Evolutionary conservation across 2,329 filamentous ascomycete species (phyloP).

Genomic region (Tolypocladium inflatum): DNA sequence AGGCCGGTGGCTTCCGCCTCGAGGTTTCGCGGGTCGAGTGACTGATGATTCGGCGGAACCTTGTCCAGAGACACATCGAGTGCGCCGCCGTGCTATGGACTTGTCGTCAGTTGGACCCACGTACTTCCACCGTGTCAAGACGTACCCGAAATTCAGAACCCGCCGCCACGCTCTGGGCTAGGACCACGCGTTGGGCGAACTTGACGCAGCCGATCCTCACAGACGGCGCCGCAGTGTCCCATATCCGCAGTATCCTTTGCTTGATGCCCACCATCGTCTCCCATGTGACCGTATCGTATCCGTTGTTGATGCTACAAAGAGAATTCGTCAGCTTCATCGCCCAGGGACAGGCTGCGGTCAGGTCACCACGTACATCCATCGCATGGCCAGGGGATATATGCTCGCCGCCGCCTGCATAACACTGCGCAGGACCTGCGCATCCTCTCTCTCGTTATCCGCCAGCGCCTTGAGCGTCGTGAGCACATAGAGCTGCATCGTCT

Average conservation of each 20-base stretch:
- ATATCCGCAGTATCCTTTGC: constrained; percentile 74
- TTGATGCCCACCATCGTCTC: constrained; percentile 84
- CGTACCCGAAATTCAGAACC: constrained; percentile 75
- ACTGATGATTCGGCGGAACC: constrained; percentile 71
- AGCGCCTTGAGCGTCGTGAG: constrained; percentile 66
- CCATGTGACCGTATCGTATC: constrained; percentile 75
- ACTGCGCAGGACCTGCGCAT: constrained; percentile 72
- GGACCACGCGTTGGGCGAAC: constrained; percentile 86
- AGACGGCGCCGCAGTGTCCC: constrained; percentile 69
- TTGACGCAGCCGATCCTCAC: constrained; percentile 94
- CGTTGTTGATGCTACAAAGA: constrained; percentile 66
- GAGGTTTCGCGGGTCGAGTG: constrained; percentile 69
- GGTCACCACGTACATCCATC: constrained; percentile 73
- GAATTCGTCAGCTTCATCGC: constrained; percentile 10
- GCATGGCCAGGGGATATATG: constrained; percentile 84
- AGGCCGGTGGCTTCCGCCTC: constrained; percentile 91
- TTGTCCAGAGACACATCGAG: constrained; percentile 78
- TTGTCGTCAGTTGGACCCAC: constrained; percentile 11
- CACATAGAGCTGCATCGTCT: constrained; percentile 65
- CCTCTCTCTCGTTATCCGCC: constrained; percentile 63
- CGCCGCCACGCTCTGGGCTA: constrained; percentile 80
- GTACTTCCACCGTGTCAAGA: constrained; percentile 7
- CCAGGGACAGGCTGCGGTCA: neutral
- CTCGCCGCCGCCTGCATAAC: constrained; percentile 83
- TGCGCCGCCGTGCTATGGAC: constrained; percentile 32